Evolutionary conservation across 768 basidiomycete species (phyloP).

Genomic region (Hysterangium stoloniferum): DNA sequence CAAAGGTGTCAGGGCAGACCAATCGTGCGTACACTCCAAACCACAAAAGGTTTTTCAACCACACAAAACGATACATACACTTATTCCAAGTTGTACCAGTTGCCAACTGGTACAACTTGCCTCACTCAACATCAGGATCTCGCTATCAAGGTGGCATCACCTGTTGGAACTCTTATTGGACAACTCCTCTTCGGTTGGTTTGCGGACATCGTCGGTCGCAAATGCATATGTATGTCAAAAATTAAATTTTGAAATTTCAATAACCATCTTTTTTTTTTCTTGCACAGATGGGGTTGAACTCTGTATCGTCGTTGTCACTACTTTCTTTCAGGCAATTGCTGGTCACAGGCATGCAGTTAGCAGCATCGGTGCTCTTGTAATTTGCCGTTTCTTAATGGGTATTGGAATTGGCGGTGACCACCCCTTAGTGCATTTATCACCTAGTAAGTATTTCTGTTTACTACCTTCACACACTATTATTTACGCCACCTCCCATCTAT

Average conservation of each 20-base stretch:
- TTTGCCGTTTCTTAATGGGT: conserved; percentile 41
- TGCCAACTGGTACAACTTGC: too few relatives aligned
- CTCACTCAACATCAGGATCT: conserved; percentile 37
- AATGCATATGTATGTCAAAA: conserved; percentile 26
- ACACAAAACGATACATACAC: too few relatives aligned
- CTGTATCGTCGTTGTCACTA: conserved; percentile 31
- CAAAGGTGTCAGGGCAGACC: too few relatives aligned
- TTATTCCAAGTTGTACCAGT: too few relatives aligned
- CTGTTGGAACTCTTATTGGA: conserved; percentile 34
- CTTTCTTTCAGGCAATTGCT: too few relatives aligned
- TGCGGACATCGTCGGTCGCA: conserved; percentile 35
- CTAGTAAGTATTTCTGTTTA: too few relatives aligned
- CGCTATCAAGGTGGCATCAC: conserved; percentile 37
- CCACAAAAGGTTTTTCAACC: too few relatives aligned
- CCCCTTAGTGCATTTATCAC: conserved; percentile 41
- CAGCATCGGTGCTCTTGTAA: conserved; percentile 35
- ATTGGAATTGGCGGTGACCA: too few relatives aligned
- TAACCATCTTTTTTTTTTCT: not conserved
- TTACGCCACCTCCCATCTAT: too few relatives aligned
- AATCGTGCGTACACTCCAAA: too few relatives aligned
- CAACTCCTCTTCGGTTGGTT: too few relatives aligned
- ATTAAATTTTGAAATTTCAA: not conserved
- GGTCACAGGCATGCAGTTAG: conserved; percentile 30
- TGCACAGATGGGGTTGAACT: conserved; percentile 37
- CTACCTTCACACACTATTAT: too few relatives aligned